These are phyloP conservation scores for Colletotrichum falcatum DNA, from an alignment of 2,329 filamentous ascomycete species.

Conservation along the genomic window DNA sequence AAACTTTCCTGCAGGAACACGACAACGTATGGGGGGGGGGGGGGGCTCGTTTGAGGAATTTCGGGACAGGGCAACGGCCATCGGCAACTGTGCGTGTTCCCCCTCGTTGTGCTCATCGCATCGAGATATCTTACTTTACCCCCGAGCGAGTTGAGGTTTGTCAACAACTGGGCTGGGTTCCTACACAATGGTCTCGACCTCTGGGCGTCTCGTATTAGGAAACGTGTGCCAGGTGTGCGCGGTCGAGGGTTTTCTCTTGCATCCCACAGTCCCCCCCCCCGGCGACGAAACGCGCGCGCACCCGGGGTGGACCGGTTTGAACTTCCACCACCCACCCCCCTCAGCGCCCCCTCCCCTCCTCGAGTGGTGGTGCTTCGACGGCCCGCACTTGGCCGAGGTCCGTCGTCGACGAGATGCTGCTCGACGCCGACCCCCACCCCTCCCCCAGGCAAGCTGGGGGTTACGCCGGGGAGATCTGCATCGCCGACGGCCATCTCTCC, in stretches of 20 bases:
- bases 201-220: neutral
- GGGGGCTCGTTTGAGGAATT: neutral
- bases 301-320: slow-evolving; percentile 46
- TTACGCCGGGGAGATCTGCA: slow-evolving; percentile 55
- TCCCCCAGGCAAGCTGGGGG: too few relatives aligned
- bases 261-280: neutral
- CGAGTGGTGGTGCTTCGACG: slow-evolving; percentile 1
- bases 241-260: too few relatives aligned
- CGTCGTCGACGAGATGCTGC: slow-evolving; percentile 51
- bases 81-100: too few relatives aligned
- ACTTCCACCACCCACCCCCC: slow-evolving; percentile 44
- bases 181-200: neutral
- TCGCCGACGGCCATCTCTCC: slow-evolving; percentile 51
- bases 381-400: slow-evolving; percentile 45
- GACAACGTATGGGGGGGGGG: too few relatives aligned
- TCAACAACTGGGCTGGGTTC: too few relatives aligned
- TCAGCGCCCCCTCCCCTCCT: slow-evolving; percentile 21
- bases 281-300: neutral
- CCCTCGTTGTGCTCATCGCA: too few relatives aligned
- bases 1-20: too few relatives aligned
- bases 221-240: too few relatives aligned
- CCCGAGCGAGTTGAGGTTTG: neutral
- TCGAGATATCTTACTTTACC: too few relatives aligned
- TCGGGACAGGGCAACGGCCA: neutral
- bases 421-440: slow-evolving; percentile 47